Conservation (phyloP, 176 grass and related monocot species). For the Leersia perrieri region DNA sequence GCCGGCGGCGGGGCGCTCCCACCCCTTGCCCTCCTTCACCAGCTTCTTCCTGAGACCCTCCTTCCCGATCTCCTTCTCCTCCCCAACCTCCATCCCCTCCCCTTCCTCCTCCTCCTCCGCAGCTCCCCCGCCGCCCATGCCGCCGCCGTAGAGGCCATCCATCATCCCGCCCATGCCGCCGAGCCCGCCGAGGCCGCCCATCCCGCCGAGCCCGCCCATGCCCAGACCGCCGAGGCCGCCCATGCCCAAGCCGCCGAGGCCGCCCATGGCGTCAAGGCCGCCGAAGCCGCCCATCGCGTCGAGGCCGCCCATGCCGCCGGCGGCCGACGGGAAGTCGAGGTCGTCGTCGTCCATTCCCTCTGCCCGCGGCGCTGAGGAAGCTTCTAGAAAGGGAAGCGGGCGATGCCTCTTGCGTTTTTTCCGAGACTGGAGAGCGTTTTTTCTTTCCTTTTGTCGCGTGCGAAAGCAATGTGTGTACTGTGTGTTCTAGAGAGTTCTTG, state of each 20-base stretch:
- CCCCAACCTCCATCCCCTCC: slow-evolving; percentile 50
- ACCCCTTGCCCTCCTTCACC: slow-evolving; percentile 62
- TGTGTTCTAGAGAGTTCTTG: slow-evolving; percentile 5
- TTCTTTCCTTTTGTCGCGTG: background rate
- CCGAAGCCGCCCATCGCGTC: slow-evolving; percentile 44
- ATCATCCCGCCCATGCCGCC: slow-evolving; percentile 41
- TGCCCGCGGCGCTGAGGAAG: background rate
- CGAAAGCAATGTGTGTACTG: background rate
- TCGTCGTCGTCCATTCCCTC: slow-evolving; percentile 74
- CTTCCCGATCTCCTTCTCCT: slow-evolving; percentile 70
- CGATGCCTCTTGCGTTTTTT: background rate
- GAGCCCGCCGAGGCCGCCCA: background rate
- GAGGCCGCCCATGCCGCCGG: slow-evolving; percentile 32
- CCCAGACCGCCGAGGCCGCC: too few species aligned
- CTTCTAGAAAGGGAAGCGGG: background rate
- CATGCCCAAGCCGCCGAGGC: slow-evolving; percentile 33
- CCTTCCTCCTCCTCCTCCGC: slow-evolving; percentile 22
- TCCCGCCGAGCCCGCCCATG: slow-evolving; percentile 44
- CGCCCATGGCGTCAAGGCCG: slow-evolving; percentile 37
- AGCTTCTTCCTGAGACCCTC: slow-evolving; percentile 74
- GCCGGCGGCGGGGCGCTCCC: slow-evolving; percentile 43
- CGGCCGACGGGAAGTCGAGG: slow-evolving; percentile 38
- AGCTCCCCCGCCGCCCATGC: background rate
- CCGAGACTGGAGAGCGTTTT: background rate
- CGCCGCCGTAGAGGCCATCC: slow-evolving; percentile 30